Percentiles rank a stretch among this genome's conserved stretches.
phyloP scores from a whole-genome alignment of 352 stramenopile genomes.

The Globisporangium rhizosaccharum region DNA sequence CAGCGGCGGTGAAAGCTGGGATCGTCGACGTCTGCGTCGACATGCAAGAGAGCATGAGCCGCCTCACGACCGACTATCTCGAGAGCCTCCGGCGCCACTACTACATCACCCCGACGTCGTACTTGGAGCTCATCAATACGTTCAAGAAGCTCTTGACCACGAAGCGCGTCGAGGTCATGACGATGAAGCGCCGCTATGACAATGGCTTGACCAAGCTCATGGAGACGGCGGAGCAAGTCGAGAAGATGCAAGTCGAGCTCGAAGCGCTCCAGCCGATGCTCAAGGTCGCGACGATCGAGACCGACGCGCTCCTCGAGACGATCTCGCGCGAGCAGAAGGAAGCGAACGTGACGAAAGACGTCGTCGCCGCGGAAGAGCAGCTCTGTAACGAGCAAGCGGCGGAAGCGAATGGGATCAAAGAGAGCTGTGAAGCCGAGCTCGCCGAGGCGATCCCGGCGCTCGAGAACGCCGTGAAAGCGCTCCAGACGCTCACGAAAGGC shows the following conservation, averaged over 20 bases:
- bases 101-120: constrained; percentile 95
- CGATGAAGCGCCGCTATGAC: constrained; percentile 89
- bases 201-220: constrained; percentile 92
- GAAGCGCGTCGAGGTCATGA: constrained; percentile 89
- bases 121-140: constrained; percentile 94
- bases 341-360: constrained; percentile 81
- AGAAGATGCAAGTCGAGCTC: constrained; percentile 92
- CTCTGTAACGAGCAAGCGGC: constrained; percentile 83
- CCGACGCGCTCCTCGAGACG: constrained; percentile 85
- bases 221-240: constrained; percentile 91
- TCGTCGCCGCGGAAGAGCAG: constrained; percentile 81
- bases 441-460: constrained; percentile 91
- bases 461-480: constrained; percentile 86
- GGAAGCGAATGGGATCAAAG: constrained; percentile 87
- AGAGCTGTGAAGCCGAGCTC: constrained; percentile 89
- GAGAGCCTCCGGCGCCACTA: constrained; percentile 89
- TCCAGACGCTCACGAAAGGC: constrained; percentile 91
- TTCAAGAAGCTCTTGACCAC: constrained; percentile 92
- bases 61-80: constrained; percentile 79
- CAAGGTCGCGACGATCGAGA: constrained; percentile 89
- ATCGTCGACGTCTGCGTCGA: constrained; percentile 94
- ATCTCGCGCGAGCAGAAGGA: constrained; percentile 88
- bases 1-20: constrained; percentile 63
- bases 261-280: constrained; percentile 91
- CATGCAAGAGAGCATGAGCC: constrained; percentile 91